phyloP scores from a whole-genome alignment of 108 stramenopile genomes.

The Discostella stelligeroides region DNA sequence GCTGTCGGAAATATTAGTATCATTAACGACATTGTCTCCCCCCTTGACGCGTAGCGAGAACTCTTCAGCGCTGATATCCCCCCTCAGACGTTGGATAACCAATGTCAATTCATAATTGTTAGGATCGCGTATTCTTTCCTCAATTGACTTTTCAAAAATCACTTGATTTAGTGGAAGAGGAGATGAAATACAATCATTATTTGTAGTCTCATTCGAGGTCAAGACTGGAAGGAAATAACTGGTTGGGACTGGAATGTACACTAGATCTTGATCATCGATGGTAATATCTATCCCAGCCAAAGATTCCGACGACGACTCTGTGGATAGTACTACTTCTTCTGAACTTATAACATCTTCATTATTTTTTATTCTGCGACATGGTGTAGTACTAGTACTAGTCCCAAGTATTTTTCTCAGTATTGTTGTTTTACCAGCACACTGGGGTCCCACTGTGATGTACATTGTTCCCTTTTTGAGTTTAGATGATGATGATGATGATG shows the following conservation, averaged over 20 bases:
- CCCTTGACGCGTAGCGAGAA: conserved; percentile 25
- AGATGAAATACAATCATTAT: not conserved
- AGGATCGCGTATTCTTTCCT: conserved; percentile 40
- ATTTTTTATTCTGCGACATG: conserved; percentile 19
- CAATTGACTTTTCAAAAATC: conserved; percentile 49
- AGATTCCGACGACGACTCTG: too few relatives aligned
- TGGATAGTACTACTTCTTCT: too few relatives aligned
- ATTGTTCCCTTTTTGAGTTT: conserved; percentile 68
- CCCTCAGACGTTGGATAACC: conserved; percentile 50
- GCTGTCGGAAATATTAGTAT: not conserved
- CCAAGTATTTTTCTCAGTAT: conserved; percentile 48
- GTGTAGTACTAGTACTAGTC: too few relatives aligned
- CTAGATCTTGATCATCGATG: conserved; percentile 77
- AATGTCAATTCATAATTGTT: conserved; percentile 49
- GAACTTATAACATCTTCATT: too few relatives aligned
- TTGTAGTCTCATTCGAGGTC: conserved; percentile 1
- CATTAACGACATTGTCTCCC: not conserved
- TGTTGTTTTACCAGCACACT: conserved; percentile 77
- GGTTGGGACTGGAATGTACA: conserved; percentile 63
- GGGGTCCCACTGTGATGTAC: conserved; percentile 83
- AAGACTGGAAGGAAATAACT: conserved; percentile 42
- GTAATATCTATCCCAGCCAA: conserved; percentile 55
- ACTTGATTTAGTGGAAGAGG: conserved; percentile 15
- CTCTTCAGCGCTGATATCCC: conserved; percentile 32
- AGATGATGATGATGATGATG: too few relatives aligned